Conservation (phyloP, 169 alveolate species). For the Plasmodium inui region DNA sequence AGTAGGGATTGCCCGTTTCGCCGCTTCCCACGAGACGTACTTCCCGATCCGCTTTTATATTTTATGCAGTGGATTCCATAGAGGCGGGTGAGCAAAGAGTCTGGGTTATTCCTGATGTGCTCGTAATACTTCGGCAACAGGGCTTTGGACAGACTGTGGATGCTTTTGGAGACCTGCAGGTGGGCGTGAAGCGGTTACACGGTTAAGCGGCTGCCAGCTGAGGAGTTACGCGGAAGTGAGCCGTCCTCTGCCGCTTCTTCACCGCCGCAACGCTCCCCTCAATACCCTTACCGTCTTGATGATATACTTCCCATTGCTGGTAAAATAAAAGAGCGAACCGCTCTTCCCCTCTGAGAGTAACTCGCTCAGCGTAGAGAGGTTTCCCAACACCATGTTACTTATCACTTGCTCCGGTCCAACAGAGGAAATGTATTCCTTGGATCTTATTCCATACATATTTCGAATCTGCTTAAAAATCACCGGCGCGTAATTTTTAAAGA, state of each 20-base stretch:
- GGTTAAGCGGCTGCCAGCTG: background rate
- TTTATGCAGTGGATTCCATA: constrained; percentile 94
- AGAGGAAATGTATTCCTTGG: constrained; percentile 93
- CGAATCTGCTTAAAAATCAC: constrained; percentile 95
- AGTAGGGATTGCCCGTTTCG: too few species aligned
- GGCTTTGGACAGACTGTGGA: constrained; percentile 15
- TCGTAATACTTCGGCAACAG: constrained; percentile 59
- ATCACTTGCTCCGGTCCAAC: constrained; percentile 97
- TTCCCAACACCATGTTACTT: constrained; percentile 96
- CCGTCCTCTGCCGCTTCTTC: too few species aligned
- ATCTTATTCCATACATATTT: constrained; percentile 89
- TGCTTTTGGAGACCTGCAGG: constrained; percentile 30
- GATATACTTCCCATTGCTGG: constrained; percentile 92
- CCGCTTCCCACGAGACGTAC: background rate
- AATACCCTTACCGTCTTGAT: constrained; percentile 79
- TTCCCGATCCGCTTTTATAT: constrained; percentile 2
- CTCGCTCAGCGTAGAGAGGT: constrained; percentile 94
- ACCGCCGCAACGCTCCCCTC: constrained; percentile 23
- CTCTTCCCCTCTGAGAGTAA: constrained; percentile 95
- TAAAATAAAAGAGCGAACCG: constrained; percentile 96
- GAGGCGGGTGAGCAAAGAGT: constrained; percentile 87
- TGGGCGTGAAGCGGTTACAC: background rate
- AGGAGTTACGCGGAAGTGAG: background rate
- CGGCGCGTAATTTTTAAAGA: constrained; percentile 96
- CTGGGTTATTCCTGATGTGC: constrained; percentile 81